Evolutionary conservation across 192 early-diverging fungal genomes (phyloP), one percentile per base, ranked within the genome.

Genomic region (Linnemannia zychae): DNA sequence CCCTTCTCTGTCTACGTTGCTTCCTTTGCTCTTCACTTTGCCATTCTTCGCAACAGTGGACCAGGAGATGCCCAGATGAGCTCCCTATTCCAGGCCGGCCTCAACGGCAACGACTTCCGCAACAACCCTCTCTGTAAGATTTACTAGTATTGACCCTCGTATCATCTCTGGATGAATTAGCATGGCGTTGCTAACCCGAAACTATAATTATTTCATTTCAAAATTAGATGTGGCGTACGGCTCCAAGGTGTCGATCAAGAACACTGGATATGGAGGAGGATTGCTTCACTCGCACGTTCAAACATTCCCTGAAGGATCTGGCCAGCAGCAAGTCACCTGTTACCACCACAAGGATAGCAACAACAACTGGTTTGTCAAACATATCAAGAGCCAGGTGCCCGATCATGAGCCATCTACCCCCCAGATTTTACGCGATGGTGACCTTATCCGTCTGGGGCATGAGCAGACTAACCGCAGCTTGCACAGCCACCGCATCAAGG

Each of bases 251-350:
- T 94, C 96, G 22, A 44, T 99, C 24, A 97, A 97, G 78, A 97
- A 94, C 66, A 93, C 91, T 67, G 91, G 92, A 6, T 93, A 92
- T 73, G 97, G 96, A 13, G 96, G 95, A 24, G 99, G 97, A 22
- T 84, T 99, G 66, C 91, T 99, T 53, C 99, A 99, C 82, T 99
- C 99, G 38, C 99, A 99, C 82, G 77, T 92, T 28, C 95, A 98
- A 87, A 87, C 87, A 20, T 99, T 94, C 73, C 97, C 97, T 0
- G 89, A 90, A 20, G 93, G 93, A 63, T 88, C 88, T 28, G 95
- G 96, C 22, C 99, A 99, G 88, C 99, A 99, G 87, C 99, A 99
- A 87, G 91, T 99, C 34, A 99, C 99, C 0, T 95, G 94, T 40
- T 99, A 99, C 84, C 93, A 94, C 44, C 95, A 98, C 88, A 97